phyloP scores from a whole-genome alignment of 352 stramenopile genomes.

The Phytophthora ohioensis region DNA sequence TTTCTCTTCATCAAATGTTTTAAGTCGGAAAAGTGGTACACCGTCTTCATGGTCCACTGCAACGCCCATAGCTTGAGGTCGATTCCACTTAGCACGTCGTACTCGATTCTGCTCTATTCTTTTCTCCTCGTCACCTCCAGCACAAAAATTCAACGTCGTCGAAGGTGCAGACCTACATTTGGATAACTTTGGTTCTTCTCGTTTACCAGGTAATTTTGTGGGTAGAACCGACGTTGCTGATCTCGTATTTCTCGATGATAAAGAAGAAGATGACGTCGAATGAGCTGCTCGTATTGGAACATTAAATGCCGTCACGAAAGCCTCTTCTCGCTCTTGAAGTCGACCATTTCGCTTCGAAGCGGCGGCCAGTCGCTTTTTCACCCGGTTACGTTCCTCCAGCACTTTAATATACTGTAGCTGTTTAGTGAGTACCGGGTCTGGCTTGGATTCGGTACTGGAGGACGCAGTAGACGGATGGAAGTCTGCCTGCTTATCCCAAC shows the following conservation, averaged over 20 bases:
- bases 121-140: conserved; percentile 12
- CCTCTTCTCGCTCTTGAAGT: conserved; percentile 71
- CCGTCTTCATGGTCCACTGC: conserved; percentile 51
- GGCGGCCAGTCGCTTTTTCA: conserved; percentile 81
- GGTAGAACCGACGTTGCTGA: conserved; percentile 57
- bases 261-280: conserved; percentile 11
- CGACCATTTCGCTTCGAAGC: conserved; percentile 65
- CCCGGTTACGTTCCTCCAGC: conserved; percentile 82
- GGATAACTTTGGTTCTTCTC: conserved; percentile 25
- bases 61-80: conserved; percentile 56
- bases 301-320: conserved; percentile 87
- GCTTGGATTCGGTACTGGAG: conserved; percentile 16
- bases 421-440: conserved; percentile 75
- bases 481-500: conserved; percentile 58
- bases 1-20: conserved; percentile 24
- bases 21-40: conserved; percentile 42
- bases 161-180: conserved; percentile 58
- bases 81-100: conserved; percentile 65
- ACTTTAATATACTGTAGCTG: conserved; percentile 88
- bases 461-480: conserved; percentile 11
- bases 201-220: conserved; percentile 29
- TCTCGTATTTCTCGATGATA: conserved; percentile 48
- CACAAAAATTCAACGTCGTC: conserved; percentile 43
- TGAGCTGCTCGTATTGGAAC: conserved; percentile 40
- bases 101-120: conserved; percentile 15